Conservation (phyloP, 495 filamentous ascomycete genomes). For the Penicillium parvum region DNA sequence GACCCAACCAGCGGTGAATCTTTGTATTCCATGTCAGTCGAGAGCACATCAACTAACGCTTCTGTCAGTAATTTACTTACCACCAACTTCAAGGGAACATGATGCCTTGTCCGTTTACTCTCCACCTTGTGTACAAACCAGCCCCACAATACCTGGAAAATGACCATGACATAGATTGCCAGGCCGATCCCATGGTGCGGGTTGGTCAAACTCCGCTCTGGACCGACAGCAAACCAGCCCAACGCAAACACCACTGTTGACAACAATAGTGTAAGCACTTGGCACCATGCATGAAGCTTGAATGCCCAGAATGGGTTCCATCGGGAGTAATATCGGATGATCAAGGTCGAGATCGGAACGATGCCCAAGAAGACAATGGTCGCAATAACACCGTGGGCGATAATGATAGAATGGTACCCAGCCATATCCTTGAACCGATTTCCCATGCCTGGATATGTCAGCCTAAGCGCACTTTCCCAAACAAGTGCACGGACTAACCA, state of each 20-base stretch:
- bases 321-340: constrained; percentile 67
- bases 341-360: constrained; percentile 72
- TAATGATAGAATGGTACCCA: constrained; percentile 74
- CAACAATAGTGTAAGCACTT: constrained; percentile 60
- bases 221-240: constrained; percentile 29
- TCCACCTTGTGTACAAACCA: constrained; percentile 61
- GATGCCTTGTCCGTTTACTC: constrained; percentile 52
- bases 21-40: constrained; percentile 18
- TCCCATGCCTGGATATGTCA: constrained; percentile 68
- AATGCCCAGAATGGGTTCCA: constrained; percentile 61
- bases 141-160: constrained; percentile 78
- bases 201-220: constrained; percentile 74
- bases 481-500: constrained; percentile 51
- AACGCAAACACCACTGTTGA: constrained; percentile 27
- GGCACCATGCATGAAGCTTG: constrained; percentile 78
- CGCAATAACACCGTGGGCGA: constrained; percentile 79
- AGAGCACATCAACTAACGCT: no score
- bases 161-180: constrained; percentile 78
- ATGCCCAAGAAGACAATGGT: constrained; percentile 84
- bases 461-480: background rate
- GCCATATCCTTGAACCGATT: constrained; percentile 75
- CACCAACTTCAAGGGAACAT: constrained; percentile 66
- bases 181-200: constrained; percentile 94
- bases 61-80: constrained; percentile 51
- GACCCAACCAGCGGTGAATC: constrained; percentile 84